Evolutionary conservation across 768 basidiomycete species (phyloP).

Genomic region (Sporobolomyces phaffii): DNA sequence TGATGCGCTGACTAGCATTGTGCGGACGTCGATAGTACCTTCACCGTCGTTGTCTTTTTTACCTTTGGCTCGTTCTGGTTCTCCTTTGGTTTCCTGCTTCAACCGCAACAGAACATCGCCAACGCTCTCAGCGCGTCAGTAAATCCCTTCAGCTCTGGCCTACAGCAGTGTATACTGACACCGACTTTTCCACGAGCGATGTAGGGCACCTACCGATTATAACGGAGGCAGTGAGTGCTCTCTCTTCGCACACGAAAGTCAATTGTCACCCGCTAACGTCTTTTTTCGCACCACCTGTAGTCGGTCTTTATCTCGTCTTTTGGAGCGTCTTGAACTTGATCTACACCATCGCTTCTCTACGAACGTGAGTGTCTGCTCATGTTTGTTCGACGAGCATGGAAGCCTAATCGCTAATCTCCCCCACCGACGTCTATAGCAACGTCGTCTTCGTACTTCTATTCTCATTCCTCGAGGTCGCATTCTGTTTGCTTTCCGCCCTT

Average conservation of each 20-base stretch:
- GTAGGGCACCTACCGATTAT: constrained; percentile 25
- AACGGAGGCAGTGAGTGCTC: constrained; percentile 32
- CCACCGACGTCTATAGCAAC: too few relatives aligned
- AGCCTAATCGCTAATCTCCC: too few relatives aligned
- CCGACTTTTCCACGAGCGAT: too few relatives aligned
- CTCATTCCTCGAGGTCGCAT: constrained; percentile 37
- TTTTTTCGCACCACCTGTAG: too few relatives aligned
- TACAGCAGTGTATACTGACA: too few relatives aligned
- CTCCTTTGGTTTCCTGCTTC: constrained; percentile 37
- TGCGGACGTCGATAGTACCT: constrained; percentile 32
- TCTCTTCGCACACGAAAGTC: too few relatives aligned
- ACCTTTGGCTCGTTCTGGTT: constrained; percentile 42
- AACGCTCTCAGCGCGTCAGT: constrained; percentile 27
- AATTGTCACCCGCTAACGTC: too few relatives aligned
- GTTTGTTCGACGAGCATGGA: too few relatives aligned
- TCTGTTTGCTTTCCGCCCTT: constrained; percentile 37
- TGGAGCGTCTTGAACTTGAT: constrained; percentile 37
- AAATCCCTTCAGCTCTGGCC: too few relatives aligned
- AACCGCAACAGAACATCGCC: constrained; percentile 35
- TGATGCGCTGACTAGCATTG: too few relatives aligned
- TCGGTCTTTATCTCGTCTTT: background rate
- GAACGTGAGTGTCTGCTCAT: constrained; percentile 33
- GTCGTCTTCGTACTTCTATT: constrained; percentile 36
- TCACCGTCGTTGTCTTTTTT: constrained; percentile 41
- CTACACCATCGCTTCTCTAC: constrained; percentile 37